Evolutionary conservation across 805 yeast genomes (phyloP).

Genomic region (Candida nanaspora): DNA sequence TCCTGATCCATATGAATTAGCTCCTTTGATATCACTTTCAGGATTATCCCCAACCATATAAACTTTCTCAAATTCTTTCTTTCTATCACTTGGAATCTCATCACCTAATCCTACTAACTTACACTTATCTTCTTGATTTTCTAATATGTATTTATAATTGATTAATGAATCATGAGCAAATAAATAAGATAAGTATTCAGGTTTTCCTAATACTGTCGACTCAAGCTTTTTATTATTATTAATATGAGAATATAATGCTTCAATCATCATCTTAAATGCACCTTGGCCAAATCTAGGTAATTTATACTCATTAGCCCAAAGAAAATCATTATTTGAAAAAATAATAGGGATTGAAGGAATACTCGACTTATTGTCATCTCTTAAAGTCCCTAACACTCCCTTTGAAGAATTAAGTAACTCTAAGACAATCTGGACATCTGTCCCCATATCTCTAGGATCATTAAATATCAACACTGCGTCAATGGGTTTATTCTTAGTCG

Average conservation of each 20-base stretch:
- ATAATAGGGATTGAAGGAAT: slow-evolving; percentile 62
- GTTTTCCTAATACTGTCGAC: slow-evolving; percentile 71
- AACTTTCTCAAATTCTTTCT: slow-evolving; percentile 48
- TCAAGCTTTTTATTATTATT: slow-evolving; percentile 38
- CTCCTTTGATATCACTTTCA: slow-evolving; percentile 86
- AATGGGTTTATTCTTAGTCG: slow-evolving; percentile 40
- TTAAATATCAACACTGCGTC: slow-evolving; percentile 80
- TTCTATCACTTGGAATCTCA: slow-evolving; percentile 22
- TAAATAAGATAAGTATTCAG: slow-evolving; percentile 70
- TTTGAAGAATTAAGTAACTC: slow-evolving; percentile 60
- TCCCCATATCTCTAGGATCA: slow-evolving; percentile 84
- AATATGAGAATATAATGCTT: slow-evolving; percentile 42
- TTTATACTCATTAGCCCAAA: slow-evolving; percentile 80
- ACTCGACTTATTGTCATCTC: slow-evolving; percentile 20
- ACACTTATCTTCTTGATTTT: slow-evolving; percentile 21
- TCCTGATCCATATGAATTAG: slow-evolving; percentile 72
- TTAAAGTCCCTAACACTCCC: slow-evolving; percentile 59
- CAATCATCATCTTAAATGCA: slow-evolving; percentile 61
- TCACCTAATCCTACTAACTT: slow-evolving; percentile 37
- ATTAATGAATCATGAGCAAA: slow-evolving; percentile 71
- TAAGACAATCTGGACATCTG: slow-evolving; percentile 71
- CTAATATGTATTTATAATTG: slow-evolving; percentile 35
- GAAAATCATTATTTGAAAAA: slow-evolving; percentile 75
- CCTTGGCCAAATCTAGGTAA: slow-evolving; percentile 90
- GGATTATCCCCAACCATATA: slow-evolving; percentile 98